phyloP scores from a whole-genome alignment of 495 filamentous ascomycete species.

The Talaromyces trachyspermus region DNA sequence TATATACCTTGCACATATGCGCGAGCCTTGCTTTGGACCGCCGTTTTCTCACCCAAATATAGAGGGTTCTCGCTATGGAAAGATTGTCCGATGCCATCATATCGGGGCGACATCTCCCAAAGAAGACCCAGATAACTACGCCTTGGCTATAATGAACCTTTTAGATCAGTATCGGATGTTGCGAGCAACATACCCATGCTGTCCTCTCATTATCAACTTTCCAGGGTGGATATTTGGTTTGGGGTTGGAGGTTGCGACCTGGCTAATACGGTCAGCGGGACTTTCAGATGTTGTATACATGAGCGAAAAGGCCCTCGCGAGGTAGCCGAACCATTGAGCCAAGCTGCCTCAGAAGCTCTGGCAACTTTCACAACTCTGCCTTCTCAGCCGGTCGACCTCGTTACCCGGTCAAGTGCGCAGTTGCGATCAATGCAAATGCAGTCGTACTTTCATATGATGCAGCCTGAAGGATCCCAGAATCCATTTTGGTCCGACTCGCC shows the following conservation, averaged over 20 bases:
- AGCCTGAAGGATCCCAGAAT: constrained; percentile 22
- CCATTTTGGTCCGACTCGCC: constrained; percentile 43
- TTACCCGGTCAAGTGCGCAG: constrained; percentile 59
- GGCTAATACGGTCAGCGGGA: constrained; percentile 45
- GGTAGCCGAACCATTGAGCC: constrained; percentile 48
- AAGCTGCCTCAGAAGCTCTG: constrained; percentile 26
- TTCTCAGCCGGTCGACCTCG: constrained; percentile 54
- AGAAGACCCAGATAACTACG: constrained; percentile 63
- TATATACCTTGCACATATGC: constrained; percentile 61
- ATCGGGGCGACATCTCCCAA: constrained; percentile 64
- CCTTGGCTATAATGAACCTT: constrained; percentile 60
- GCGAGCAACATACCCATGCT: constrained; percentile 29
- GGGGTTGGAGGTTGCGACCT: constrained; percentile 61
- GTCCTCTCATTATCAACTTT: constrained; percentile 71
- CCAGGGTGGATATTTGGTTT: constrained; percentile 77
- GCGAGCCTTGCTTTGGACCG: constrained; percentile 60
- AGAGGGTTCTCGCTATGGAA: constrained; percentile 21
- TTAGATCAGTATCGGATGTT: constrained; percentile 53
- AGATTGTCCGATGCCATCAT: constrained; percentile 58
- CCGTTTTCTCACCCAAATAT: constrained; percentile 63
- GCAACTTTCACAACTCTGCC: constrained; percentile 34
- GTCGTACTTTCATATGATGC: constrained; percentile 64
- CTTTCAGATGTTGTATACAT: constrained; percentile 64
- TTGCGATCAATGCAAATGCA: constrained; percentile 72
- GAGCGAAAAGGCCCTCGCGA: constrained; percentile 64